A percentile compares a stretch with the other conserved stretches of the same genome.
Conservation (phyloP, 208 protist genomes). For the Leishmania amazonensis region DNA sequence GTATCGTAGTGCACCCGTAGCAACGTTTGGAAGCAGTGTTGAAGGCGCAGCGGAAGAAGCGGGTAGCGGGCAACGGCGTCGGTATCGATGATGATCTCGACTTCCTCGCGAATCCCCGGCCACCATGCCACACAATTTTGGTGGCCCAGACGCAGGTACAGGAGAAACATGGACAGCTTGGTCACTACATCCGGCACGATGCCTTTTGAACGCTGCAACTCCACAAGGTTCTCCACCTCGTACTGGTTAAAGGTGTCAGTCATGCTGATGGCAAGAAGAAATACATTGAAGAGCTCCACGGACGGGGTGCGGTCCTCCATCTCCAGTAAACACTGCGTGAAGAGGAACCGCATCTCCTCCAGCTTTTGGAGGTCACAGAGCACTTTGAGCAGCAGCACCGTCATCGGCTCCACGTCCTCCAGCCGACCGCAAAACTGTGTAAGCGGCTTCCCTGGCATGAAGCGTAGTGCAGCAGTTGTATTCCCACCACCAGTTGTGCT, state of each 20-base stretch:
- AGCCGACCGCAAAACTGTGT: slow-evolving; percentile 66
- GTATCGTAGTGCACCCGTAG: slow-evolving; percentile 77
- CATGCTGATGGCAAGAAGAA: slow-evolving; percentile 82
- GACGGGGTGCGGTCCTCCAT: slow-evolving; percentile 49
- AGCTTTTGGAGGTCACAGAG: slow-evolving; percentile 83
- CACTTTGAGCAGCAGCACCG: slow-evolving; percentile 83
- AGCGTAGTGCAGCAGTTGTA: neutral
- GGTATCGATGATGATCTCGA: slow-evolving; percentile 32
- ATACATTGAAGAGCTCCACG: slow-evolving; percentile 87
- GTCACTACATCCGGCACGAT: slow-evolving; percentile 75
- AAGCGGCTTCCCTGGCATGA: slow-evolving; percentile 43
- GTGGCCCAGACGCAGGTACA: slow-evolving; percentile 81
- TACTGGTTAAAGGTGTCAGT: slow-evolving; percentile 88
- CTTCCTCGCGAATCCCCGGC: slow-evolving; percentile 63
- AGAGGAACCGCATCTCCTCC: slow-evolving; percentile 91
- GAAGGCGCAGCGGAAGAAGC: slow-evolving; percentile 67
- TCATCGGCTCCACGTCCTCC: slow-evolving; percentile 73
- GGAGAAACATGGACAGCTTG: slow-evolving; percentile 79
- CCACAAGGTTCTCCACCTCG: slow-evolving; percentile 86
- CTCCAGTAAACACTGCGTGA: slow-evolving; percentile 83
- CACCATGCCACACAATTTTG: slow-evolving; percentile 59
- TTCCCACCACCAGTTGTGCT: neutral
- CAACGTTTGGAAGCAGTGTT: slow-evolving; percentile 85
- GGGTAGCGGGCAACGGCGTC: slow-evolving; percentile 41
- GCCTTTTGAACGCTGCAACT: slow-evolving; percentile 59